Conservation (phyloP, 257 asterid genomes). For the Rubia yunnanensis region DNA sequence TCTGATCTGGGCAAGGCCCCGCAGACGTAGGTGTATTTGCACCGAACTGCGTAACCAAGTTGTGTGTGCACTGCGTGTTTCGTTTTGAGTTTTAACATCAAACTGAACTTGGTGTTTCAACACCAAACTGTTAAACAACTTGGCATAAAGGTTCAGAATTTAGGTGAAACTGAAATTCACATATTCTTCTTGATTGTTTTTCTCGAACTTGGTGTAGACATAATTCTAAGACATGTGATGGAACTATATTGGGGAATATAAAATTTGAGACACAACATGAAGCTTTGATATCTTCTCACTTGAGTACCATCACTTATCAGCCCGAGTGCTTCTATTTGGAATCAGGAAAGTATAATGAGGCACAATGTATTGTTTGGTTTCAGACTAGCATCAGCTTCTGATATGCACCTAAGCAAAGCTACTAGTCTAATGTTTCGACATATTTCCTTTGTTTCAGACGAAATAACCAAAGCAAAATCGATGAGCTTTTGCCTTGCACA, state of each 20-base stretch:
- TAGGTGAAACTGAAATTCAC: too few species aligned
- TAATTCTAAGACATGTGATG: neutral
- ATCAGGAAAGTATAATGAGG: constrained; percentile 27
- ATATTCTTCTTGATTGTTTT: neutral
- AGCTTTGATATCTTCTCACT: neutral
- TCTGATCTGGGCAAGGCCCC: too few species aligned
- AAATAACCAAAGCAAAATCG: neutral
- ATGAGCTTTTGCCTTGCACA: constrained; percentile 35
- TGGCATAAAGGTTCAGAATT: too few species aligned
- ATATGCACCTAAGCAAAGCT: constrained; percentile 23
- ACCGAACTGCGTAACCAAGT: too few species aligned
- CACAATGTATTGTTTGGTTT: constrained; percentile 35
- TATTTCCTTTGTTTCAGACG: too few species aligned
- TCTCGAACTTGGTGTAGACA: neutral
- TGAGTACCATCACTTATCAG: constrained; percentile 27
- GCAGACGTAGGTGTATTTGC: too few species aligned
- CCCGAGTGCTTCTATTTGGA: constrained; percentile 44
- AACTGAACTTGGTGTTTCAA: too few species aligned
- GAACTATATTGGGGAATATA: neutral
- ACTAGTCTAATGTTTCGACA: too few species aligned
- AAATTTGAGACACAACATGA: neutral
- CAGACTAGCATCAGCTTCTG: constrained; percentile 31
- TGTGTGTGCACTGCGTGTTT: too few species aligned
- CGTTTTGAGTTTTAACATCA: too few species aligned
- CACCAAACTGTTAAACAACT: too few species aligned